Evolutionary conservation across 202 grass and related monocot genomes (phyloP).

Genomic region (Schoenoplectus tabernaemontani): DNA sequence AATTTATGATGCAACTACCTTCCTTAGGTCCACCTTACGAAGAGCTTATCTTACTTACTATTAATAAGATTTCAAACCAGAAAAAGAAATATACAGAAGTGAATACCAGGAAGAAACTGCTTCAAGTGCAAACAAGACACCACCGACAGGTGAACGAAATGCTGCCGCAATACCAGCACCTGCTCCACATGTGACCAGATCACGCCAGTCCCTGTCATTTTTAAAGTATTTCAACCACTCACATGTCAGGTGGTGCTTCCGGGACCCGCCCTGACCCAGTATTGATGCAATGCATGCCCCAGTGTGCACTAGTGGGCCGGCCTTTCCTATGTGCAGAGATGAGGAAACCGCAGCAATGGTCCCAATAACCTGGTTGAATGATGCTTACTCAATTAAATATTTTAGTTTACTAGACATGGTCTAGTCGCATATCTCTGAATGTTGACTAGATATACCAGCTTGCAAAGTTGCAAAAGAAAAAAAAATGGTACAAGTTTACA

Average conservation of each 20-base stretch:
- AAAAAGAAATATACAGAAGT: conserved; percentile 1
- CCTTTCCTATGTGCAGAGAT: conserved; percentile 87
- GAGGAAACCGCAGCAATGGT: conserved; percentile 91
- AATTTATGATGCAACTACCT: too few relatives aligned
- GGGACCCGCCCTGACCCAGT: conserved; percentile 73
- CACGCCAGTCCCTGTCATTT: conserved; percentile 87
- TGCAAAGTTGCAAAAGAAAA: too few relatives aligned
- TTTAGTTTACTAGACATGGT: background rate
- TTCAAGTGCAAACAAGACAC: conserved; percentile 89
- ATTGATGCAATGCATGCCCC: conserved; percentile 87
- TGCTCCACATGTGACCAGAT: conserved; percentile 86
- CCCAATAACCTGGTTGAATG: conserved; percentile 48
- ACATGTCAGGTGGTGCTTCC: conserved; percentile 58
- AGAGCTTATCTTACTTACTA: background rate
- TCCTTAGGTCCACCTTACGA: background rate
- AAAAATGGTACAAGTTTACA: background rate
- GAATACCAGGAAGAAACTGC: conserved; percentile 84
- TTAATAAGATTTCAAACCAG: background rate
- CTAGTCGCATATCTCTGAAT: background rate
- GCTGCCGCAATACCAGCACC: conserved; percentile 90
- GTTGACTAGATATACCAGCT: background rate
- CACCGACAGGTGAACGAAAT: conserved; percentile 78
- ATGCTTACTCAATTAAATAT: background rate
- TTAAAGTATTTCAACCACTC: conserved; percentile 90
- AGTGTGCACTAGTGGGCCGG: conserved; percentile 73